phyloP scores from a whole-genome alignment of 108 stramenopile species.

The Nitzschia sp. region DNA sequence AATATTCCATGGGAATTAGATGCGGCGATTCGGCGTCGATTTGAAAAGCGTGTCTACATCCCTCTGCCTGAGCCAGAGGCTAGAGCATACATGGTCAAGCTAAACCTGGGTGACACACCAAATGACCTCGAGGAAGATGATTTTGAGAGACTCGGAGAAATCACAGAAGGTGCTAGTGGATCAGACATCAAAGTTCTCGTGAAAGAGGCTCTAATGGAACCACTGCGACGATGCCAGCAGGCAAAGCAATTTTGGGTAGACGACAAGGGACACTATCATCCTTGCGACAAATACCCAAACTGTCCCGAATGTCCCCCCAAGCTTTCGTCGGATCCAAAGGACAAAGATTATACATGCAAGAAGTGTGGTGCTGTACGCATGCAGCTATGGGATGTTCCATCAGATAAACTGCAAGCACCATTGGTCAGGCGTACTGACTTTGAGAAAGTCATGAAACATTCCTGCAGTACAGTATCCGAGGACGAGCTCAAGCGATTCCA shows the following conservation, averaged over 20 bases:
- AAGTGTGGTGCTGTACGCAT: slow-evolving; percentile 89
- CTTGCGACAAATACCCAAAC: slow-evolving; percentile 86
- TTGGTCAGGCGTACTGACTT: slow-evolving; percentile 72
- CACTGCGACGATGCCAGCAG: slow-evolving; percentile 90
- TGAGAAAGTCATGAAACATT: slow-evolving; percentile 74
- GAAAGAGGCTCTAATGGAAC: slow-evolving; percentile 98
- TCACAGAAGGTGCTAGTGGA: slow-evolving; percentile 89
- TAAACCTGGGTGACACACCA: slow-evolving; percentile 92
- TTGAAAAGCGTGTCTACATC: slow-evolving; percentile 99
- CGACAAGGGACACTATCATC: slow-evolving; percentile 58
- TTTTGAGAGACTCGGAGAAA: slow-evolving; percentile 76
- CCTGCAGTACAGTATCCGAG: slow-evolving; percentile 81
- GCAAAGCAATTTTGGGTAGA: slow-evolving; percentile 90
- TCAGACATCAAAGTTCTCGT: slow-evolving; percentile 95
- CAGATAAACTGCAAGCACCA: slow-evolving; percentile 82
- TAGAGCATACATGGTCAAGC: slow-evolving; percentile 88
- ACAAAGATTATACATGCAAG: slow-evolving; percentile 80
- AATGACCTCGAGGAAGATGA: slow-evolving; percentile 82
- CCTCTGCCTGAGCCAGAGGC: slow-evolving; percentile 93
- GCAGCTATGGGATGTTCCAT: slow-evolving; percentile 91
- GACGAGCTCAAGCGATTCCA: slow-evolving; percentile 92
- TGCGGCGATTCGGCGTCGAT: slow-evolving; percentile 98
- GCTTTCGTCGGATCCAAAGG: slow-evolving; percentile 61
- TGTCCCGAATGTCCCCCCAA: slow-evolving; percentile 92
- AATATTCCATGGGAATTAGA: slow-evolving; percentile 99